Conservation (phyloP, 768 basidiomycete genomes). For the Boletus subparvulus region DNA sequence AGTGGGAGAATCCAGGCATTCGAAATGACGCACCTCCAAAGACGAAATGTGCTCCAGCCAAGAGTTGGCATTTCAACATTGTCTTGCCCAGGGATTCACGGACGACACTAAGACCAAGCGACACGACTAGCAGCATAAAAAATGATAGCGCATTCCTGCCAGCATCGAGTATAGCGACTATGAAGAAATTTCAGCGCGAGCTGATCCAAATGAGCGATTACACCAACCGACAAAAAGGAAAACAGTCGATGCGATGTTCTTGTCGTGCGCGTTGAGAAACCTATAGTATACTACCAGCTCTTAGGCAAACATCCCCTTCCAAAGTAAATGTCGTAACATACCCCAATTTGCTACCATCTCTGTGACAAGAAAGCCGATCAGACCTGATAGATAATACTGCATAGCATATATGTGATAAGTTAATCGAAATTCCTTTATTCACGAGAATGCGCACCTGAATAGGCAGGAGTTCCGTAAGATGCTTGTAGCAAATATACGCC, state of each 20-base stretch:
- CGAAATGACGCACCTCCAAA: conserved; percentile 75
- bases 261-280: conserved; percentile 88
- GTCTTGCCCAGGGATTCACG: conserved; percentile 80
- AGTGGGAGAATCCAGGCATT: neutral
- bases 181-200: conserved; percentile 1
- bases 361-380: conserved; percentile 81
- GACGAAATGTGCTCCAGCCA: conserved; percentile 84
- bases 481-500: conserved; percentile 81
- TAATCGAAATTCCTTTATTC: neutral
- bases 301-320: conserved; percentile 4
- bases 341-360: conserved; percentile 96
- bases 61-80: conserved; percentile 79
- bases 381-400: conserved; percentile 88
- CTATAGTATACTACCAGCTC: conserved; percentile 75
- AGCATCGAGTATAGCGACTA: conserved; percentile 93
- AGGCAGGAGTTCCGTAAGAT: conserved; percentile 81
- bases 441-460: conserved; percentile 62
- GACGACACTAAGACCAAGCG: conserved; percentile 89
- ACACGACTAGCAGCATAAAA: conserved; percentile 91
- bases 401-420: conserved; percentile 1
- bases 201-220: neutral
- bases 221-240: conserved; percentile 90
- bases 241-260: conserved; percentile 69
- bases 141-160: conserved; percentile 93
- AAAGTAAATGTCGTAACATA: conserved; percentile 31